Evolutionary conservation across 2,329 filamentous ascomycete genomes (phyloP).

Genomic region (Stagonosporopsis cucurbitacearum): DNA sequence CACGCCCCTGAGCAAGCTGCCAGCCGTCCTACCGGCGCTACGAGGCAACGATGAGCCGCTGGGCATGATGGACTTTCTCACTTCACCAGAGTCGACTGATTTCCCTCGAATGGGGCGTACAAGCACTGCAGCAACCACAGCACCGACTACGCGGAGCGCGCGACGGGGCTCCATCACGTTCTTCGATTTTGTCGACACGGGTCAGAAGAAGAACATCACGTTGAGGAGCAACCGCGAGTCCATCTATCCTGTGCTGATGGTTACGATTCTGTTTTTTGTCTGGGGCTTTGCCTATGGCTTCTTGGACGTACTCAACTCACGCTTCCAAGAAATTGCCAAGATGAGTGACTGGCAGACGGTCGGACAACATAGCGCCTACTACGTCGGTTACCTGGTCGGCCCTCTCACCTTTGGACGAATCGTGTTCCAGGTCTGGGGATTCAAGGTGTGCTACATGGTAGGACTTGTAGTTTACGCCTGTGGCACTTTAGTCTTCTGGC

Average conservation of each 20-base stretch:
- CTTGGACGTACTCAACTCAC: conserved; percentile 78
- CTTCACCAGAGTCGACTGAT: conserved; percentile 54
- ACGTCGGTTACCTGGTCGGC: conserved; percentile 72
- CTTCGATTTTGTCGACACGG: conserved; percentile 79
- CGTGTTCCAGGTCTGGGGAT: conserved; percentile 65
- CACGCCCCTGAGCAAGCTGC: conserved; percentile 35
- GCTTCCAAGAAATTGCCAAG: conserved; percentile 67
- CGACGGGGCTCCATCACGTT: conserved; percentile 57
- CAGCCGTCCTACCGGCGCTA: conserved; percentile 18
- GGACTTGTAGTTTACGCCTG: conserved; percentile 68
- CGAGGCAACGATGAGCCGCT: conserved; percentile 40
- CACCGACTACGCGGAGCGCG: conserved; percentile 28
- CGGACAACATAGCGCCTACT: conserved; percentile 74
- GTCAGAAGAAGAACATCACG: conserved; percentile 71
- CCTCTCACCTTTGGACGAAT: conserved; percentile 70
- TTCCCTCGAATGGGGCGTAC: conserved; percentile 45
- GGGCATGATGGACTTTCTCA: conserved; percentile 62
- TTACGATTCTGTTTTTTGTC: conserved; percentile 82
- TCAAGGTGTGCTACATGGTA: conserved; percentile 67
- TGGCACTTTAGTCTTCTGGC: conserved; percentile 68
- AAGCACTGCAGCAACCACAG: conserved; percentile 41
- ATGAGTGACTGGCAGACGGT: conserved; percentile 69
- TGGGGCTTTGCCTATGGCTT: conserved; percentile 93
- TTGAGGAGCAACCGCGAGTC: conserved; percentile 68
- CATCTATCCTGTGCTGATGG: conserved; percentile 73